Percentiles rank a stretch among this genome's conserved stretches.
Evolutionary conservation across 2,329 filamentous ascomycete species (phyloP).

Genomic region (Penicillium glabrum): DNA sequence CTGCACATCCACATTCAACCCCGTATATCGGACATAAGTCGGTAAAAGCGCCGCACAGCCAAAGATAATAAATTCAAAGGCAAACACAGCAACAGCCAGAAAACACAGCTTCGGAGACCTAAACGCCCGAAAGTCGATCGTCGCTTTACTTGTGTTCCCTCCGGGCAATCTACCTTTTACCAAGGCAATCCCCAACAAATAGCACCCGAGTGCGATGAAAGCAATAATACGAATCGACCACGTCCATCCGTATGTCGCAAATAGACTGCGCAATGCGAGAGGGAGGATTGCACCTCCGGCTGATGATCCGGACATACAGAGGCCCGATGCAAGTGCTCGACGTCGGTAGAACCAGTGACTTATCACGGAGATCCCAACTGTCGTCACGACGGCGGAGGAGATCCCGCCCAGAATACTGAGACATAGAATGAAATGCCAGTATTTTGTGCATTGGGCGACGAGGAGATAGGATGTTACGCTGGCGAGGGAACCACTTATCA

Average conservation of each 20-base stretch:
- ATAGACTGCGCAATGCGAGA: conserved; percentile 31
- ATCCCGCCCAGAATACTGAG: conserved; percentile 37
- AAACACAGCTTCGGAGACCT: conserved; percentile 43
- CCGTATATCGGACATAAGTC: conserved; percentile 44
- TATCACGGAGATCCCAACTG: conserved; percentile 38
- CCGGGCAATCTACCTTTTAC: conserved; percentile 36
- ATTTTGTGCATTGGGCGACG: conserved; percentile 47
- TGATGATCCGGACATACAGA: conserved; percentile 42
- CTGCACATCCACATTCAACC: conserved; percentile 39
- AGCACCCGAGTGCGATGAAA: conserved; percentile 37
- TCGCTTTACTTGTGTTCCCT: conserved; percentile 24
- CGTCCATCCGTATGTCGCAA: conserved; percentile 35
- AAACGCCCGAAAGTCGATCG: conserved; percentile 45
- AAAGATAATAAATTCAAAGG: conserved; percentile 52
- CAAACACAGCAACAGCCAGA: conserved; percentile 44
- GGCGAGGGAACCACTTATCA: conserved; percentile 36
- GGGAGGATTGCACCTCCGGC: conserved; percentile 40
- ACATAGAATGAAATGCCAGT: conserved; percentile 52
- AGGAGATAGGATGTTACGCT: conserved; percentile 46
- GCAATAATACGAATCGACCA: conserved; percentile 39
- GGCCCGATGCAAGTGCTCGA: conserved; percentile 38
- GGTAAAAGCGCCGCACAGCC: conserved; percentile 50
- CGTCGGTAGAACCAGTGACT: conserved; percentile 43
- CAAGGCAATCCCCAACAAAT: conserved; percentile 30
- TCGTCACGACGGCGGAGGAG: conserved; percentile 37